Evolutionary conservation across 2,329 filamentous ascomycete species (phyloP).

Genomic region (Colletotrichum salicis): DNA sequence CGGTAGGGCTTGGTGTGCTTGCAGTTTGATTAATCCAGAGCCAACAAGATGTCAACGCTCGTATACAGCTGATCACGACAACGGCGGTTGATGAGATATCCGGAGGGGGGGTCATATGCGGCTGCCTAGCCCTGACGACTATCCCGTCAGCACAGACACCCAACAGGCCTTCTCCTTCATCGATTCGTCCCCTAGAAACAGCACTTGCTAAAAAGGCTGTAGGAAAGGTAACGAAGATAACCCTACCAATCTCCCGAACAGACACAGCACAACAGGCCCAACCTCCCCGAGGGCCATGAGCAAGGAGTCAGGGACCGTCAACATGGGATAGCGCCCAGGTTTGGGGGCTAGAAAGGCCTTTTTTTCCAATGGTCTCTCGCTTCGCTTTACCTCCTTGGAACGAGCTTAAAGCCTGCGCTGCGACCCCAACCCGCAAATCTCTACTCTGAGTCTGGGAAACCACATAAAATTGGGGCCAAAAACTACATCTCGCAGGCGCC

Average conservation of each 20-base stretch:
- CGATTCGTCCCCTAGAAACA: not conserved
- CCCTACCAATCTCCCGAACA: not conserved
- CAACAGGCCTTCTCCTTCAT: not conserved
- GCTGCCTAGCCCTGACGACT: not conserved
- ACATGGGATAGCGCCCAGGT: not conserved
- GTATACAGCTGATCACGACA: not conserved
- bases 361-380: conserved; percentile 1
- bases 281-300: not conserved
- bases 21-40: not conserved
- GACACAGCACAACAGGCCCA: not conserved
- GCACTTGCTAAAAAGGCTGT: not conserved
- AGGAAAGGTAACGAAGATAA: not conserved
- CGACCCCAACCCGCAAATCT: conserved; percentile 10
- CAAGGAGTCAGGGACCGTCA: not conserved
- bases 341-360: conserved; percentile 9
- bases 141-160: not conserved
- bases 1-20: conserved; percentile 6
- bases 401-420: conserved; percentile 1
- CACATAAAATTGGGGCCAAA: not conserved
- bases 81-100: not conserved
- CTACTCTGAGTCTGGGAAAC: not conserved
- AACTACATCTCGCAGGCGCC: not conserved
- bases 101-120: not conserved
- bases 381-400: conserved; percentile 12
- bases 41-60: not conserved